Conservation (phyloP, 495 filamentous ascomycete genomes). For the Parathielavia appendiculata region DNA sequence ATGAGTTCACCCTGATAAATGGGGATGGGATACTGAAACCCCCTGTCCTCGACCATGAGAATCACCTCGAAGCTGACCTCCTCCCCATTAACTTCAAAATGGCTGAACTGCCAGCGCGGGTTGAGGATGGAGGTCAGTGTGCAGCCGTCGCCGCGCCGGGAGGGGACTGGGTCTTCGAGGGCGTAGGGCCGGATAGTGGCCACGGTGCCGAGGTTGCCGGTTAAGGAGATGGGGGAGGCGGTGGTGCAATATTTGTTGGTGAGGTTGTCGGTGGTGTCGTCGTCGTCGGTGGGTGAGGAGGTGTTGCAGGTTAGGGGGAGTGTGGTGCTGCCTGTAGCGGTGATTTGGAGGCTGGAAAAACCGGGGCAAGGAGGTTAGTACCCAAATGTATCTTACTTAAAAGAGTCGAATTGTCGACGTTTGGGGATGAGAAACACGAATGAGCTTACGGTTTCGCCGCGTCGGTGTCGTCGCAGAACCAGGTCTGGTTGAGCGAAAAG, state of each 20-base stretch:
- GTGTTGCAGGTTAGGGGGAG: constrained; percentile 14
- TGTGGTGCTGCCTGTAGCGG: constrained; percentile 9
- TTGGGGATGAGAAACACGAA: not conserved
- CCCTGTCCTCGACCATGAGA: constrained; percentile 14
- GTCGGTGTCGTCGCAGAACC: constrained; percentile 31
- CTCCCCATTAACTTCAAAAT: constrained; percentile 17
- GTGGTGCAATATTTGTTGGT: constrained; percentile 5
- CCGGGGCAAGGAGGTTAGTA: not conserved
- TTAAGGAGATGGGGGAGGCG: constrained; percentile 3
- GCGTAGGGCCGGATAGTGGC: constrained; percentile 24
- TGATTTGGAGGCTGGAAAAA: constrained; percentile 20
- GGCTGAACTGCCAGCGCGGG: constrained; percentile 27
- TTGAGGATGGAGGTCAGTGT: constrained; percentile 26
- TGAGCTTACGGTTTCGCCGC: constrained; percentile 28
- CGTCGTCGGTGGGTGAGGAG: no score
- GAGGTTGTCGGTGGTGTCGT: not conserved
- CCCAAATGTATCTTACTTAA: no score
- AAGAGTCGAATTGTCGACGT: not conserved
- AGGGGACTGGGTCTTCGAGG: constrained; percentile 23
- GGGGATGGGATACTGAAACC: constrained; percentile 27
- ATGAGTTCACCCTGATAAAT: constrained; percentile 11
- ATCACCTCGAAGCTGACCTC: constrained; percentile 24
- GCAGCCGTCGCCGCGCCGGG: constrained; percentile 24
- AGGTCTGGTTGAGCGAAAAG: constrained; percentile 29
- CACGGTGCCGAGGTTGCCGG: constrained; percentile 14